Evolutionary conservation across 352 stramenopile genomes (phyloP).

Genomic region (Globisporangium orthogonon): DNA sequence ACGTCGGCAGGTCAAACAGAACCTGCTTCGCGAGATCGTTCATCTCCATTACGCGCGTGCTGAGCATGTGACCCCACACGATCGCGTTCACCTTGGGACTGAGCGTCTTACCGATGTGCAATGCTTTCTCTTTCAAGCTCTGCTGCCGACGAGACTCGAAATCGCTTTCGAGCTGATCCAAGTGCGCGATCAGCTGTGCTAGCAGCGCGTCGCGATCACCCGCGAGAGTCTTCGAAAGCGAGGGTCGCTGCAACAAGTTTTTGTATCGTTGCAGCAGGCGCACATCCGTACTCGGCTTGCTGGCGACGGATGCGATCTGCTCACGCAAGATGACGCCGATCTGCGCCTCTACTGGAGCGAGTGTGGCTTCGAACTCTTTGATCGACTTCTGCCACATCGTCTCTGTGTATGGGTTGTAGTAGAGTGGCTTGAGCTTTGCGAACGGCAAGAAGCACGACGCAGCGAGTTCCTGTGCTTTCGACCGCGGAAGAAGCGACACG

Average conservation of each 20-base stretch:
- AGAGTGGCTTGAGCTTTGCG: constrained; percentile 51
- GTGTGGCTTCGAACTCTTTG: constrained; percentile 64
- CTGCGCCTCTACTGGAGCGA: constrained; percentile 78
- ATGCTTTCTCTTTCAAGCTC: constrained; percentile 17
- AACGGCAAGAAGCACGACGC: constrained; percentile 69
- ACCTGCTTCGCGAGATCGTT: constrained; percentile 37
- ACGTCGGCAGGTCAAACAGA: constrained; percentile 57
- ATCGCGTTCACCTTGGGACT: constrained; percentile 81
- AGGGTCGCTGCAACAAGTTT: constrained; percentile 71
- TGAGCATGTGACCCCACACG: constrained; percentile 77
- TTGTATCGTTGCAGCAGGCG: constrained; percentile 83
- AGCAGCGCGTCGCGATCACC: constrained; percentile 87
- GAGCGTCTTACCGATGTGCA: constrained; percentile 79
- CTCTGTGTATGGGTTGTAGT: constrained; percentile 91
- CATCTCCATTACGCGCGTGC: constrained; percentile 52
- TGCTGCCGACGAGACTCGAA: constrained; percentile 58
- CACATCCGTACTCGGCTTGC: constrained; percentile 58
- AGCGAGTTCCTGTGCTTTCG: constrained; percentile 33
- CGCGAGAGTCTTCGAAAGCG: constrained; percentile 67
- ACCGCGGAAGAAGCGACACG: constrained; percentile 46
- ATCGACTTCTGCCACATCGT: constrained; percentile 68
- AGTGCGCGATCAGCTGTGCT: constrained; percentile 70
- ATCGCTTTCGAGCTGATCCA: constrained; percentile 87
- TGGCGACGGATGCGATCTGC: constrained; percentile 52
- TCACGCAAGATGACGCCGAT: constrained; percentile 81